phyloP scores from a whole-genome alignment of 148 eudicot genomes.

The Vaccinium darrowii region DNA sequence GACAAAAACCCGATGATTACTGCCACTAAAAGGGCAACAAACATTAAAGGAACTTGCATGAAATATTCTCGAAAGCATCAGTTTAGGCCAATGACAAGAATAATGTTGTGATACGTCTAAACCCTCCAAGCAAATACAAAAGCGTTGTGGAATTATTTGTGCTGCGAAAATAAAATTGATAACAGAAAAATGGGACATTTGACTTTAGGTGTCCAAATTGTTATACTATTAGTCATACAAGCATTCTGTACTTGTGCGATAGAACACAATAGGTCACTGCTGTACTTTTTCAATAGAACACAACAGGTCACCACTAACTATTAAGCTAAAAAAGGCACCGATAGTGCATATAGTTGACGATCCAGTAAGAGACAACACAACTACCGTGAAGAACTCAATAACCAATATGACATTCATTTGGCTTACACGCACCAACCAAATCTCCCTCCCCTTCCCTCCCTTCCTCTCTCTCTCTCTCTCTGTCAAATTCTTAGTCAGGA shows the following conservation, averaged over 20 bases:
- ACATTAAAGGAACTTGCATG: neutral
- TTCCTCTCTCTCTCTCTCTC: neutral
- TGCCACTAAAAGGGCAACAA: neutral
- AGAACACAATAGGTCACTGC: neutral
- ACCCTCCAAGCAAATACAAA: too few species aligned
- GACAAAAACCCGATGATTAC: neutral
- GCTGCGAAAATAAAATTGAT: too few species aligned
- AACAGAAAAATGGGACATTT: too few species aligned
- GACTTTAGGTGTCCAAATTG: neutral
- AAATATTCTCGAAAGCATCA: too few species aligned
- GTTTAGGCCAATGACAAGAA: too few species aligned
- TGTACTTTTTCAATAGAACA: neutral
- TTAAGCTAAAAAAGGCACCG: too few species aligned
- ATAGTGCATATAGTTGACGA: neutral
- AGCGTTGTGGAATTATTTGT: too few species aligned
- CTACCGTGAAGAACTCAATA: neutral
- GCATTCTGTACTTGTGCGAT: neutral
- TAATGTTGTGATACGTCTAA: too few species aligned
- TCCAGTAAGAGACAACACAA: neutral
- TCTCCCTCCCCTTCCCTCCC: neutral
- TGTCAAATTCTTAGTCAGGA: neutral
- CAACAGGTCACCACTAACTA: too few species aligned
- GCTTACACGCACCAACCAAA: neutral
- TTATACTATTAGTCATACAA: neutral
- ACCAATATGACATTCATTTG: neutral